A percentile compares a stretch with the other conserved stretches of the same genome.
These are phyloP conservation scores for Fraxinus anomala DNA, from an alignment of 257 asterid genomes.

Conservation along the genomic window DNA sequence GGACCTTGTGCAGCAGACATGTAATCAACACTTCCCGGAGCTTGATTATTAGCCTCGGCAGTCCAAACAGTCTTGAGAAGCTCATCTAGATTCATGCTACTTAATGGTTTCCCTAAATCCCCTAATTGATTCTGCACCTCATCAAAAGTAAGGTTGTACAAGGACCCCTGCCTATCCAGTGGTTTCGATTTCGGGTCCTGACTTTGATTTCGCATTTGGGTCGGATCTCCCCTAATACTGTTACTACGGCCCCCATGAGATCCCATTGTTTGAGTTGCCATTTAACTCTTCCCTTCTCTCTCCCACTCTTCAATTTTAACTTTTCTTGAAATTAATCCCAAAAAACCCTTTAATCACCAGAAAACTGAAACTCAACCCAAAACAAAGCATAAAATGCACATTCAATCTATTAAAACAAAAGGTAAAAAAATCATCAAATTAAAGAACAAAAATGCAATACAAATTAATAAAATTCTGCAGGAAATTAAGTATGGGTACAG, in stretches of 20 bases:
- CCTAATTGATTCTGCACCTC: conserved; percentile 86
- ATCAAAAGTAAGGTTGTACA: conserved; percentile 86
- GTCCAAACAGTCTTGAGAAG: conserved; percentile 77
- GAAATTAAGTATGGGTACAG: conserved; percentile 21
- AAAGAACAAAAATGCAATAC: conserved; percentile 20
- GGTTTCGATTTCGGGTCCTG: conserved; percentile 46
- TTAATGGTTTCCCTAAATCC: conserved; percentile 74
- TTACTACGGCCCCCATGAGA: conserved; percentile 66
- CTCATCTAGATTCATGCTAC: conserved; percentile 93
- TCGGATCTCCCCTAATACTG: conserved; percentile 36
- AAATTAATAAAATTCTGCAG: conserved; percentile 17
- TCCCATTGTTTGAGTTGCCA: conserved; percentile 63
- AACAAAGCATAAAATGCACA: conserved; percentile 34
- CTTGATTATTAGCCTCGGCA: conserved; percentile 61
- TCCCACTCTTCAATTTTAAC: conserved; percentile 26
- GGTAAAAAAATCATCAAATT: conserved; percentile 29
- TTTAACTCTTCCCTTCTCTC: conserved; percentile 22
- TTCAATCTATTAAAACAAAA: conserved; percentile 26
- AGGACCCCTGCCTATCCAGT: conserved; percentile 68
- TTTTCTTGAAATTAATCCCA: conserved; percentile 26
- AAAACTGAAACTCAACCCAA: conserved; percentile 28
- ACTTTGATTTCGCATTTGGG: conserved; percentile 34
- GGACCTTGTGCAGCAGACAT: conserved; percentile 38
- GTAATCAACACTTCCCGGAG: conserved; percentile 34
- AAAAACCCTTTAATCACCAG: conserved; percentile 22